phyloP scores from a whole-genome alignment of 495 filamentous ascomycete genomes.

The Oleoguttula mirabilis region DNA sequence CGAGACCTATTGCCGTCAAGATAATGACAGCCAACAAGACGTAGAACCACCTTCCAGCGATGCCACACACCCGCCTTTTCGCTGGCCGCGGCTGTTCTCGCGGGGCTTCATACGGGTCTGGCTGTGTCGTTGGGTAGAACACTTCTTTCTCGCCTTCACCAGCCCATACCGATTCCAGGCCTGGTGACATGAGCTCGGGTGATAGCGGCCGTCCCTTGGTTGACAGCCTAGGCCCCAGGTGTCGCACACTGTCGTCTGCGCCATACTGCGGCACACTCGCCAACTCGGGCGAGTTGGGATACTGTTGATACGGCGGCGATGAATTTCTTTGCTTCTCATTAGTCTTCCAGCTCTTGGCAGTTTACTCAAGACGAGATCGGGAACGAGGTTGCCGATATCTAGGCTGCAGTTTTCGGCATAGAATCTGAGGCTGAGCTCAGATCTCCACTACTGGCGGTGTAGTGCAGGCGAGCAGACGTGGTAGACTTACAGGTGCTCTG shows the following conservation, averaged over 20 bases:
- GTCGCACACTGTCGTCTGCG: not conserved
- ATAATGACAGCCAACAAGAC: not conserved
- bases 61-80: not conserved
- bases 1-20: constrained; percentile 2
- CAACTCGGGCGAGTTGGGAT: not conserved
- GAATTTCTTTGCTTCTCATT: too few relatives aligned
- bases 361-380: too few relatives aligned
- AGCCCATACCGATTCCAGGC: constrained; percentile 11
- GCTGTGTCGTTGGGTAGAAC: not conserved
- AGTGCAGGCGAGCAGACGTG: not conserved
- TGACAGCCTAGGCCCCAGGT: constrained; percentile 1
- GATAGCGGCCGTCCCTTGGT: constrained; percentile 2
- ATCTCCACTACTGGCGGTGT: not conserved
- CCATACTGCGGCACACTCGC: constrained; percentile 6
- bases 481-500: constrained; percentile 3
- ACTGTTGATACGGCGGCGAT: constrained; percentile 2
- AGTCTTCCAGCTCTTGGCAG: too few relatives aligned
- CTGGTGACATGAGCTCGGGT: constrained; percentile 4
- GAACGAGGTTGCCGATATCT: too few relatives aligned
- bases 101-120: not conserved
- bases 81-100: not conserved
- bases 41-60: constrained; percentile 1
- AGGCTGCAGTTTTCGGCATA: not conserved
- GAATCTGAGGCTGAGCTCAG: not conserved
- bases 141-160: constrained; percentile 12